Evolutionary conservation across 2,329 filamentous ascomycete genomes (phyloP).

Genomic region (Epichloe bromicola): DNA sequence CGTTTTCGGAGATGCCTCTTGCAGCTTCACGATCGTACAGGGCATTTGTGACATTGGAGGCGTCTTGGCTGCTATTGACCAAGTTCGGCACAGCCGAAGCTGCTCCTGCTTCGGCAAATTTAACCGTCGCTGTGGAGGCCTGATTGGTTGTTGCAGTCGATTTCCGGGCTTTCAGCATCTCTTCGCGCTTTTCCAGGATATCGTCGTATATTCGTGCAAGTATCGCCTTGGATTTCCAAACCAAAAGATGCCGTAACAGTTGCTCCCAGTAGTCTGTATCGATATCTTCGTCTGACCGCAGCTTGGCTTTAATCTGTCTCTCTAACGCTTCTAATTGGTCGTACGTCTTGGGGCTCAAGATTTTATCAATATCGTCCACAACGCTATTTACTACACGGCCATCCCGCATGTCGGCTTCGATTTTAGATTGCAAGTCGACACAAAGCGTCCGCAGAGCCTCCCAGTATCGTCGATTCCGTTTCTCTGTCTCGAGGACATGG

Average conservation of each 20-base stretch:
- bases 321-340: slow-evolving; percentile 81
- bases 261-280: slow-evolving; percentile 98
- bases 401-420: slow-evolving; percentile 47
- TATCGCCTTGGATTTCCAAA: slow-evolving; percentile 87
- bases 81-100: not conserved
- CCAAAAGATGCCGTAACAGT: slow-evolving; percentile 65
- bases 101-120: not conserved
- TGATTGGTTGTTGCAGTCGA: slow-evolving; percentile 4
- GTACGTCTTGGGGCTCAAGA: slow-evolving; percentile 73
- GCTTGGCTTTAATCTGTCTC: slow-evolving; percentile 72
- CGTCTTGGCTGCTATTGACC: slow-evolving; percentile 52
- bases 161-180: slow-evolving; percentile 1
- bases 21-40: slow-evolving; percentile 89
- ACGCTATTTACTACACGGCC: slow-evolving; percentile 72
- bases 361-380: slow-evolving; percentile 72
- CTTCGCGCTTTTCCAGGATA: slow-evolving; percentile 30
- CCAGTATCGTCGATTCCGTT: slow-evolving; percentile 79
- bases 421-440: slow-evolving; percentile 57
- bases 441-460: slow-evolving; percentile 78
- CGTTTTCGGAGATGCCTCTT: slow-evolving; percentile 79
- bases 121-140: not conserved
- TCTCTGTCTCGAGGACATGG: slow-evolving; percentile 64
- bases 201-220: slow-evolving; percentile 65
- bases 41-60: slow-evolving; percentile 75
- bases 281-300: slow-evolving; percentile 79